Base-by-base conservation (phyloP, 257 asterid genomes). In the Fraxinus anomala region DNA sequence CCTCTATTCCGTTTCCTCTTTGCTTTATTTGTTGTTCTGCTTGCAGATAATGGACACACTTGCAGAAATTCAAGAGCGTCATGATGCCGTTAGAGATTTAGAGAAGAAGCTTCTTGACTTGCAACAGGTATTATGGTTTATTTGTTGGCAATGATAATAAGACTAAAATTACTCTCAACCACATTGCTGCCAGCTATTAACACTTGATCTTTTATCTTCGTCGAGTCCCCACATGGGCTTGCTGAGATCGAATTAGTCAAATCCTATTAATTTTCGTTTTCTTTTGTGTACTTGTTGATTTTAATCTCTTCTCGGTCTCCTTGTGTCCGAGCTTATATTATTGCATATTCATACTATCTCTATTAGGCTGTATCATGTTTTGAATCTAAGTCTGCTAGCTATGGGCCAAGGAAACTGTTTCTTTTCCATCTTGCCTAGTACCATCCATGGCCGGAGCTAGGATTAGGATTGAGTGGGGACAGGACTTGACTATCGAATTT, bases 61-160 rank as follows among this genome's bases (percentile, higher is more conserved):
- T 54, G 97, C 99, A 42, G 99, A 96, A 88, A 96, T 96, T 83
- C 98, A 96, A 85, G 99, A 96, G 82, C 97, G 99, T 16, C 99
- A 93, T 87, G 99, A 93, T 83, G 99, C 99, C 3, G 97, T 93
- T 37, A 89, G 95, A 86, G 98, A 96, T 76, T 83, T 96, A 82
- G 99, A 96, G 85, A 91, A 87, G 86, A 96, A 96, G 89, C 98
- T 96, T 89, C 96, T 92, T 26, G 99, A 92, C 19, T 83, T 93
- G 90, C 98, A 96, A 82, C 99, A 96, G 99, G 99, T 93, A 85
- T 72, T 56, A 33, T 71, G 12, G 26, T 56, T 40, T 39, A 24
- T 23, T 26, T 23, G 69, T 63, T 63, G 16, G 99, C 68, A 63
- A 24, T 26, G 31, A 63, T 63, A 63, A 63, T 63, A 63, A 40